Evolutionary conservation across 495 filamentous ascomycete genomes (phyloP), one percentile per base, ranked within the genome.

Genomic region (Aspergillus baeticus): DNA sequence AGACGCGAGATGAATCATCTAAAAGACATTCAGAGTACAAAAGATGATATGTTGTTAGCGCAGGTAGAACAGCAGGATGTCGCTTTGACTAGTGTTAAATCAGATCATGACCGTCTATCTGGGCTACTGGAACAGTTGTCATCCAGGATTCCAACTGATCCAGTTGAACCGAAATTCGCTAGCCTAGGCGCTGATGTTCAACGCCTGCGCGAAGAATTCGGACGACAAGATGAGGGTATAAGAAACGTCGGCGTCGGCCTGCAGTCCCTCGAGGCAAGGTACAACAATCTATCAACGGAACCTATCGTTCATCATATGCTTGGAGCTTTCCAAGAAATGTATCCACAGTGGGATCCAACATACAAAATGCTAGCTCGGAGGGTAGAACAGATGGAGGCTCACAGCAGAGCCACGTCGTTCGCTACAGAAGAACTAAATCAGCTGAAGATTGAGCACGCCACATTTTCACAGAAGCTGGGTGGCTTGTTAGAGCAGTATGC

Each of bases 211-310:
- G 14, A 29, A 13, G 14, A 14, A 10, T 20, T 52, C 6, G 23
- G 20, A 10, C 21, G 15, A 38, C 15, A 17, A 38, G 5, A 17
- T 13, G 15, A 43, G 10, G 6, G n/a, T 5, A 42, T 15, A 26
- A 58, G 64, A 13, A 62, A 47, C 21, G 21, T 73, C 7, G 57
- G 33, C 10, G 43, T 60, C 26, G 69, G 53, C 10, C 35, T 76
- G n/a, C 64, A 65, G 31, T 78, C 75, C 6, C 50, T 78, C 23
- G 75, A 77, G 59, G 35, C 23, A 2, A 67, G 76, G 26, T 77
- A 72, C 39, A 65, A 61, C 42, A 69, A 58, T 44, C 62, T 77
- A 31, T 68, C 63, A 52, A 70, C 69, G 0, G 69, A 67, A 17
- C 35, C 57, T 2, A 39, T 76, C n/a, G 62, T 68, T 22, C 67